These are phyloP conservation scores for Malus hybrid DNA, from an alignment of 331 rosid genomes.

Conservation along the genomic window DNA sequence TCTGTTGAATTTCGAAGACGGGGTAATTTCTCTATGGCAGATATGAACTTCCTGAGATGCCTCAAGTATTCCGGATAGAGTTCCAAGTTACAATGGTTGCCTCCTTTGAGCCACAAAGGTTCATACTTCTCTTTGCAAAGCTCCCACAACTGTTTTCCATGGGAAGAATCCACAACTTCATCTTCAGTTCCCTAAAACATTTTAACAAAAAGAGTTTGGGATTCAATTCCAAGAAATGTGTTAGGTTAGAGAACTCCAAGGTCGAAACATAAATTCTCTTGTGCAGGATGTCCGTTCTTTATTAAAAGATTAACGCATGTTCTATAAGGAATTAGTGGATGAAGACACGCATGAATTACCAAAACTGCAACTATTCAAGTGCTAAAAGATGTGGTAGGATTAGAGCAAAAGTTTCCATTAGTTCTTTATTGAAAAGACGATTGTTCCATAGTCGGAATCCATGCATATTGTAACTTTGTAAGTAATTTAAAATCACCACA, in stretches of 20 bases:
- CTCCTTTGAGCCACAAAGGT: constrained; percentile 64
- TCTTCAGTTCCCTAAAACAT: constrained; percentile 59
- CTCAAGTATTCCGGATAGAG: constrained; percentile 55
- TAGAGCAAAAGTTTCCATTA: neutral
- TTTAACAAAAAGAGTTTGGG: neutral
- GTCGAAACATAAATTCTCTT: no score
- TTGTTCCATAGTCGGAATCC: no score
- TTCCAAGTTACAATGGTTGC: constrained; percentile 59
- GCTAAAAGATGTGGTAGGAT: neutral
- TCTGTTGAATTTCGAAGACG: neutral
- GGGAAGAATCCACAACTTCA: constrained; percentile 61
- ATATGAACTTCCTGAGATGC: constrained; percentile 56
- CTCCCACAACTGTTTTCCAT: constrained; percentile 70
- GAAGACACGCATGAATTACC: neutral
- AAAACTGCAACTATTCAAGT: neutral
- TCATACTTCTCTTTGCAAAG: constrained; percentile 62
- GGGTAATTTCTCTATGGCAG: constrained; percentile 43
- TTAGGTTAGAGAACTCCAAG: neutral
- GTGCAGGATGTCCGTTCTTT: neutral
- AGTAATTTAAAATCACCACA: no score
- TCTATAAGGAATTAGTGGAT: neutral
- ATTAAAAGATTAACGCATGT: no score
- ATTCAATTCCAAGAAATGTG: neutral
- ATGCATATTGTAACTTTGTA: no score
- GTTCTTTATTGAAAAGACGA: no score